phyloP scores from a whole-genome alignment of 2,329 filamentous ascomycete species.

The Colletotrichum sp. region DNA sequence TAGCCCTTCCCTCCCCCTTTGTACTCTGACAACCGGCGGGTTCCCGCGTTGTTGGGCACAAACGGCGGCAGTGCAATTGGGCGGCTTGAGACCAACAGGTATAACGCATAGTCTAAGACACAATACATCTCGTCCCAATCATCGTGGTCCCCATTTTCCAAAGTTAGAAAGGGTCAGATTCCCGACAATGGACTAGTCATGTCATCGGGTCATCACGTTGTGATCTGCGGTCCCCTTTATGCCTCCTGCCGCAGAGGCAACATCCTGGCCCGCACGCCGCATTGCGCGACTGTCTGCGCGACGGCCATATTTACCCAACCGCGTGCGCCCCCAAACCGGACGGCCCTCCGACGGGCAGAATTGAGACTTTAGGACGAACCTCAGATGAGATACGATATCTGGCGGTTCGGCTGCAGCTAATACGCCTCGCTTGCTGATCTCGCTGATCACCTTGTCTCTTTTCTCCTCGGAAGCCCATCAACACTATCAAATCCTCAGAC shows the following conservation, averaged over 20 bases:
- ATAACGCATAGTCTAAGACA: background rate
- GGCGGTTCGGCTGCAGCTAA: background rate
- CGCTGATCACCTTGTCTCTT: background rate
- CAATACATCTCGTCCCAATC: conserved; percentile 7
- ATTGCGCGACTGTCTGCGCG: background rate
- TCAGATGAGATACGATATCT: background rate
- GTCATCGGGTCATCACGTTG: conserved; percentile 11
- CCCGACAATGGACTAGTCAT: conserved; percentile 15
- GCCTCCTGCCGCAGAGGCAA: background rate
- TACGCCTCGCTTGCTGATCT: background rate
- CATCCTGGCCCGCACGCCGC: background rate
- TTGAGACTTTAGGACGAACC: background rate
- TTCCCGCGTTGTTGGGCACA: conserved; percentile 1
- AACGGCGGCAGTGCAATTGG: background rate
- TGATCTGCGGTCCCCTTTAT: conserved; percentile 17
- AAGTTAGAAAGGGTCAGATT: conserved; percentile 13
- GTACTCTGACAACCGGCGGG: background rate
- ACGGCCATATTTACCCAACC: background rate
- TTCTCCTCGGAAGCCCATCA: background rate
- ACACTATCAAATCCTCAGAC: background rate
- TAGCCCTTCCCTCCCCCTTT: background rate
- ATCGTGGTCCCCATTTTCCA: background rate
- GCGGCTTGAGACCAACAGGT: conserved; percentile 10
- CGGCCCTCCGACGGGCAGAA: background rate
- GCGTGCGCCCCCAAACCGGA: background rate